Evolutionary conservation across 2,329 filamentous ascomycete species (phyloP), one percentile per base, ranked within the genome.

Genomic region (Alternaria hordeiaustralica): DNA sequence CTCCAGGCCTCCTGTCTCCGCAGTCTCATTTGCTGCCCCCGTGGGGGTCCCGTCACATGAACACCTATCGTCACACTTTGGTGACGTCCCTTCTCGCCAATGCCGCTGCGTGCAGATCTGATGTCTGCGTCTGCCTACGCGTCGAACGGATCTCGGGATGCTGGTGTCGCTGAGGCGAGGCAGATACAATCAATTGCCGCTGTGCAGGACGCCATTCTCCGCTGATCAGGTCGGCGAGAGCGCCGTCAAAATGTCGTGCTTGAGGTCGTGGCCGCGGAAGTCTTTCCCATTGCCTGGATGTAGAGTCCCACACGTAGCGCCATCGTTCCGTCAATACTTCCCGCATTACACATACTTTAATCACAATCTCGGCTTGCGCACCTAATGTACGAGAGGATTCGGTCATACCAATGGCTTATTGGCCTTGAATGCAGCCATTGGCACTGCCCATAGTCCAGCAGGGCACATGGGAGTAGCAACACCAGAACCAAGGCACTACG

Each of bases 31-130:
- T 74, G 72, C 69, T 59, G 68, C 63, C 58, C 54, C 58, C 71
- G 74, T 74, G 73, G 71, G 71, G 72, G 72, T 66, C 41, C 47
- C 60, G 66, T 76, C 72, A 77, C 71, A 67, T 69, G 69, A 61
- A 65, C 55, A 63, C 46, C 43, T 44, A 58, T 53, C 30, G 62
- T 65, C 64, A 56, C 50, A 53, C 53, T 56, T 43, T 56, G 60
- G 62, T 69, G 67, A 66, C 69, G 61, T 60, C 57, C 51, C 57
- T 68, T 60, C 54, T 65, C 59, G 64, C 64, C 47, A 59, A 65
- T 62, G 36, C 60, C 61, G 54, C 60, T 64, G 23, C n/a, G 58
- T 65, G 65, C 67, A 64, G 61, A 61, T 64, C 64, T 65, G 58
- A 63, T 62, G 67, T 50, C 63, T 65, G 56, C 58, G 65, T 50